phyloP scores from a whole-genome alignment of 352 stramenopile genomes.

The Phytophthora lateralis region DNA sequence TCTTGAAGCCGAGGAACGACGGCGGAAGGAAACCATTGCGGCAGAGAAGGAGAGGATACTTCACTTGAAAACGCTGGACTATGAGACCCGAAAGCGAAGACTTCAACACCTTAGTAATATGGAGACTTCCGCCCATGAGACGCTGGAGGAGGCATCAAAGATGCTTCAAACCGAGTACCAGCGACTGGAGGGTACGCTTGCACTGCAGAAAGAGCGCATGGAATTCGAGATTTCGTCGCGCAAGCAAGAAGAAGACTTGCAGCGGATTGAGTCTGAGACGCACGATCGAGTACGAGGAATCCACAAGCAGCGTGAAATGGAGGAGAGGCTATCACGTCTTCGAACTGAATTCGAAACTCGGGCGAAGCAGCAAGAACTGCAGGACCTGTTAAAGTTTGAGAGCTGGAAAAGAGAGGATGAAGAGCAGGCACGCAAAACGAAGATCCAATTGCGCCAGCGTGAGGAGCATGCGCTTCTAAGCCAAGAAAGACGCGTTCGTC shows the following conservation, averaged over 20 bases:
- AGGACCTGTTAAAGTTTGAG: conserved; percentile 75
- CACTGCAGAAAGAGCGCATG: conserved; percentile 60
- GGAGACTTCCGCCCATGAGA: conserved; percentile 63
- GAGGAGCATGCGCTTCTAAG: conserved; percentile 53
- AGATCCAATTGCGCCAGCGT: conserved; percentile 35
- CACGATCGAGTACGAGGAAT: conserved; percentile 67
- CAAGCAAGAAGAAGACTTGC: conserved; percentile 78
- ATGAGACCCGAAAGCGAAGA: conserved; percentile 65
- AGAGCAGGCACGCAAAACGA: conserved; percentile 40
- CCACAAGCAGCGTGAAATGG: conserved; percentile 63
- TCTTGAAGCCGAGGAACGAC: conserved; percentile 64
- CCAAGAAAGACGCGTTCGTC: conserved; percentile 60
- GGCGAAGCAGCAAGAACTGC: conserved; percentile 72
- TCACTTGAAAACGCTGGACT: conserved; percentile 71
- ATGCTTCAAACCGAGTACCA: conserved; percentile 69
- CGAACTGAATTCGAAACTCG: conserved; percentile 75
- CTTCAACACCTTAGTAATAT: conserved; percentile 67
- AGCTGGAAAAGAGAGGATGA: conserved; percentile 77
- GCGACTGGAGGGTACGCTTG: conserved; percentile 56
- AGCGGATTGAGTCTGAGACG: conserved; percentile 74
- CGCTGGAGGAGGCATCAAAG: conserved; percentile 64
- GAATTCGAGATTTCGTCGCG: conserved; percentile 75
- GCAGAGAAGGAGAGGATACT: conserved; percentile 72
- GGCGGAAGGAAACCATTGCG: conserved; percentile 59
- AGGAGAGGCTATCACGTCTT: conserved; percentile 68